Evolutionary conservation across 768 basidiomycete species (phyloP).

Genomic region (Pleurotus pulmonarius): DNA sequence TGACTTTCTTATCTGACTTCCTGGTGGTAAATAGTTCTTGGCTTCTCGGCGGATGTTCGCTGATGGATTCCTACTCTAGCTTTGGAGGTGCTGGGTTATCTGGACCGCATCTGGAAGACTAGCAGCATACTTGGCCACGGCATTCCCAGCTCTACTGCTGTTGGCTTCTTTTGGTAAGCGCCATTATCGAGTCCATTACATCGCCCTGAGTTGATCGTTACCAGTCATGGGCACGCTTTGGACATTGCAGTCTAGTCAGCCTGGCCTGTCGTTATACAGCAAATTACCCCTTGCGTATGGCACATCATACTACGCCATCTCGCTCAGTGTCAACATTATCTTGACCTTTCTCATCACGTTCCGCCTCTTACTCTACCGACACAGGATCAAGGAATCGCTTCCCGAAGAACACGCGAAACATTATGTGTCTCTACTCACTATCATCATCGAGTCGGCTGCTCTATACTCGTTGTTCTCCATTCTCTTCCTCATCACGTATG

Average conservation of each 20-base stretch:
- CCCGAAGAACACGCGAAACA: constrained; percentile 28
- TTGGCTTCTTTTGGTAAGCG: constrained; percentile 22
- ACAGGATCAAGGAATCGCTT: constrained; percentile 22
- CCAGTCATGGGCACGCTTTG: constrained; percentile 39
- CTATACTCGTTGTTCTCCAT: constrained; percentile 38
- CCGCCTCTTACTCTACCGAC: constrained; percentile 30
- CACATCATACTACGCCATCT: constrained; percentile 34
- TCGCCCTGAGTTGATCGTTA: too few species aligned
- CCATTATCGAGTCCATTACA: not conserved
- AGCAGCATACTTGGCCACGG: constrained; percentile 26
- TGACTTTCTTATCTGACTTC: constrained; percentile 38
- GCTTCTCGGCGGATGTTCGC: not conserved
- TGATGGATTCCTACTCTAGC: constrained; percentile 15
- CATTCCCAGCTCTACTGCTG: constrained; percentile 32
- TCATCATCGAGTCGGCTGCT: constrained; percentile 42
- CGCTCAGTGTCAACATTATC: constrained; percentile 37
- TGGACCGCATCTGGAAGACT: constrained; percentile 32
- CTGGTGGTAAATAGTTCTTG: constrained; percentile 30
- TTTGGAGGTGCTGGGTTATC: constrained; percentile 46
- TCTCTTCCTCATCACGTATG: constrained; percentile 37
- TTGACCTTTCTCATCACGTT: constrained; percentile 34
- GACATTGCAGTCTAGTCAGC: constrained; percentile 39
- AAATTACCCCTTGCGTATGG: constrained; percentile 29
- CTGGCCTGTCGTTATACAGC: constrained; percentile 36
- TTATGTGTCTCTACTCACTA: constrained; percentile 32